Evolutionary conservation across 2,329 filamentous ascomycete genomes (phyloP).

Genomic region (Trichoderma brevicompactum): DNA sequence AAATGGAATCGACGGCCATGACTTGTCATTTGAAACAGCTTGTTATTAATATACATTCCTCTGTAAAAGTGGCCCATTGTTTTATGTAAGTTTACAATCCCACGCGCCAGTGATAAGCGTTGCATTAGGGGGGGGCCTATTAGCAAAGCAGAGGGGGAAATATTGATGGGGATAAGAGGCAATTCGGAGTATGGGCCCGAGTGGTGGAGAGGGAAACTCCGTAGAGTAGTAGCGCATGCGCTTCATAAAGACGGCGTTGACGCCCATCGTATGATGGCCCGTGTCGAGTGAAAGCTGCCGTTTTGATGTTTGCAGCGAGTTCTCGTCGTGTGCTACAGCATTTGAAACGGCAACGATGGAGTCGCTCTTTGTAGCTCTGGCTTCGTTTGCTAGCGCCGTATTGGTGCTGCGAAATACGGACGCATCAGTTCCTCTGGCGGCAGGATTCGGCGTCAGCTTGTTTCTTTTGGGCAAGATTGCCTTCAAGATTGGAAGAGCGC

Average conservation of each 20-base stretch:
- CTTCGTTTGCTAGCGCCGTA: slow-evolving; percentile 2
- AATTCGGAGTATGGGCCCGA: too few species aligned
- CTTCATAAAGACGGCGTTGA: too few species aligned
- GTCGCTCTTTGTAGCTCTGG: slow-evolving; percentile 10
- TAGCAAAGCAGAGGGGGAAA: not conserved
- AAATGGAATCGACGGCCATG: not conserved
- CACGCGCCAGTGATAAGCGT: slow-evolving; percentile 2
- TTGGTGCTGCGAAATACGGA: not conserved
- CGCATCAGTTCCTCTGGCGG: not conserved
- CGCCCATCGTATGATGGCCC: not conserved
- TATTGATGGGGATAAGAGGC: not conserved
- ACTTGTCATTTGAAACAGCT: not conserved
- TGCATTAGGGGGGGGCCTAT: slow-evolving; percentile 1
- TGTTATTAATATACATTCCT: not conserved
- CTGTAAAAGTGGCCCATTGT: not conserved
- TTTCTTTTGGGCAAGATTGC: not conserved
- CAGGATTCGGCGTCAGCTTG: not conserved
- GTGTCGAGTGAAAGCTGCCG: not conserved
- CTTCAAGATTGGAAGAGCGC: slow-evolving; percentile 8
- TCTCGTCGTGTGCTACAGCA: not conserved
- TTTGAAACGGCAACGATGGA: slow-evolving; percentile 2
- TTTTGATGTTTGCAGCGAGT: not conserved
- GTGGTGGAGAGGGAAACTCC: not conserved
- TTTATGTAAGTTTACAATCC: not conserved
- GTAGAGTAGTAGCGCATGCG: too few species aligned